These are phyloP conservation scores for Pythium angustatum DNA, from an alignment of 352 stramenopile genomes.

Conservation along the genomic window DNA sequence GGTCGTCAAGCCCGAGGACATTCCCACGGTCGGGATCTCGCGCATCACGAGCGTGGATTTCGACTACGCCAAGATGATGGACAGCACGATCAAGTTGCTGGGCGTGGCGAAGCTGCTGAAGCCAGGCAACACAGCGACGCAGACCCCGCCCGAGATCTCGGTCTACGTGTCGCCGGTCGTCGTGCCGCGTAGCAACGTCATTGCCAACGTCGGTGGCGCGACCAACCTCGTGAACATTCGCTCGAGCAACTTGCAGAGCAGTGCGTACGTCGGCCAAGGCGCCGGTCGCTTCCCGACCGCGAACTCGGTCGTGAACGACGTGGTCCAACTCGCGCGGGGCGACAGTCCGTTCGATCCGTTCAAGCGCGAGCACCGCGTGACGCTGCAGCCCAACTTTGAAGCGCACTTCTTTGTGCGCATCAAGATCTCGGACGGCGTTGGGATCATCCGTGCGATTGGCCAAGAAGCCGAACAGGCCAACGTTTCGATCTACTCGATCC, in stretches of 20 bases:
- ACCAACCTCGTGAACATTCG: slow-evolving; percentile 93
- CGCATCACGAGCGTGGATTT: slow-evolving; percentile 92
- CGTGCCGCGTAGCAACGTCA: slow-evolving; percentile 87
- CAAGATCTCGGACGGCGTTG: slow-evolving; percentile 91
- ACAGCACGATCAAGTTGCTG: slow-evolving; percentile 96
- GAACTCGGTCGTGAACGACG: slow-evolving; percentile 96
- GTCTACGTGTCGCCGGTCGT: slow-evolving; percentile 95
- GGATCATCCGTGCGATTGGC: slow-evolving; percentile 94
- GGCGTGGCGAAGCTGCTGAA: slow-evolving; percentile 83
- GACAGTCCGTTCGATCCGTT: slow-evolving; percentile 88
- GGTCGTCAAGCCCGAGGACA: slow-evolving; percentile 82
- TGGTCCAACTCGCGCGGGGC: slow-evolving; percentile 90
- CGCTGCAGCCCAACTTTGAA: slow-evolving; percentile 90
- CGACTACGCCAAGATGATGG: slow-evolving; percentile 95
- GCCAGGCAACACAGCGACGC: slow-evolving; percentile 69
- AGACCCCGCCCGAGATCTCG: slow-evolving; percentile 77
- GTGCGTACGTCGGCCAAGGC: slow-evolving; percentile 92
- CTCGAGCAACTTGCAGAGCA: slow-evolving; percentile 89
- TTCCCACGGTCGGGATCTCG: slow-evolving; percentile 94
- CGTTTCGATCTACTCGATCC: slow-evolving; percentile 97
- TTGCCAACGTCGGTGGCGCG: slow-evolving; percentile 85
- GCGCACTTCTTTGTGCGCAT: slow-evolving; percentile 96
- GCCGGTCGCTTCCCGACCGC: slow-evolving; percentile 95
- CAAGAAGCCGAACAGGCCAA: slow-evolving; percentile 93
- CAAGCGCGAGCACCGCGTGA: slow-evolving; percentile 54